These are phyloP conservation scores for Penicillium mononematosum DNA, from an alignment of 495 filamentous ascomycete genomes.

Conservation along the genomic window DNA sequence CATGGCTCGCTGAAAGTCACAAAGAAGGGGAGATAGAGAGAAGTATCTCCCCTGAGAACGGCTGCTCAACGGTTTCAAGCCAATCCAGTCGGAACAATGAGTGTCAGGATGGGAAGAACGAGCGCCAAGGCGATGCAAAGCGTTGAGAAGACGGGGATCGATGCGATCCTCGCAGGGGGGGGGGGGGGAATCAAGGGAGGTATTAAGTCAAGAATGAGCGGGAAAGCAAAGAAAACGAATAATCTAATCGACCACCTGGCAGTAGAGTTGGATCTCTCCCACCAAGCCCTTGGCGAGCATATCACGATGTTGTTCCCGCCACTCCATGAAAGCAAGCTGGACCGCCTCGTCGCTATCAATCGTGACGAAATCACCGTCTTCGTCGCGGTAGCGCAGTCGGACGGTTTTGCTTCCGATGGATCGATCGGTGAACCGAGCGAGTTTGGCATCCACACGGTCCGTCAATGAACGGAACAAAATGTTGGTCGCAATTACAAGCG, in stretches of 20 bases:
- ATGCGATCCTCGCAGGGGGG: conserved; percentile 4
- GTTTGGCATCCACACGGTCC: conserved; percentile 95
- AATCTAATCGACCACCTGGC: conserved; percentile 48
- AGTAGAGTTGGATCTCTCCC: conserved; percentile 82
- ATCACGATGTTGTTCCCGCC: conserved; percentile 71
- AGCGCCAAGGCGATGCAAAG: conserved; percentile 24
- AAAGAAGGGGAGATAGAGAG: conserved; percentile 20
- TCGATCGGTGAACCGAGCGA: conserved; percentile 75
- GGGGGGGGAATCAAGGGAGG: conserved; percentile 7
- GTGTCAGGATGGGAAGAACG: conserved; percentile 10
- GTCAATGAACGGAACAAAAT: conserved; percentile 89
- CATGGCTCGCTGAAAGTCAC: conserved; percentile 7
- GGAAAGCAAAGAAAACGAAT: conserved; percentile 11
- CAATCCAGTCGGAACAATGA: conserved; percentile 33
- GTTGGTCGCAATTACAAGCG: conserved; percentile 86
- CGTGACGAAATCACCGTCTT: conserved; percentile 87
- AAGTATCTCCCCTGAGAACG: conserved; percentile 20
- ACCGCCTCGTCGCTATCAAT: conserved; percentile 96
- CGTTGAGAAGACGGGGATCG: conserved; percentile 1
- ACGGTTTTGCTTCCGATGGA: conserved; percentile 75
- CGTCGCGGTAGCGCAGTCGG: conserved; percentile 85
- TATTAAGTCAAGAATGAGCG: conserved; percentile 8
- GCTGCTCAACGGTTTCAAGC: conserved; percentile 30
- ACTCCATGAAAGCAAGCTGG: conserved; percentile 88
- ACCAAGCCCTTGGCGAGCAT: conserved; percentile 63